Evolutionary conservation across 208 protist species (phyloP).

Genomic region (Borovskyia barvae): DNA sequence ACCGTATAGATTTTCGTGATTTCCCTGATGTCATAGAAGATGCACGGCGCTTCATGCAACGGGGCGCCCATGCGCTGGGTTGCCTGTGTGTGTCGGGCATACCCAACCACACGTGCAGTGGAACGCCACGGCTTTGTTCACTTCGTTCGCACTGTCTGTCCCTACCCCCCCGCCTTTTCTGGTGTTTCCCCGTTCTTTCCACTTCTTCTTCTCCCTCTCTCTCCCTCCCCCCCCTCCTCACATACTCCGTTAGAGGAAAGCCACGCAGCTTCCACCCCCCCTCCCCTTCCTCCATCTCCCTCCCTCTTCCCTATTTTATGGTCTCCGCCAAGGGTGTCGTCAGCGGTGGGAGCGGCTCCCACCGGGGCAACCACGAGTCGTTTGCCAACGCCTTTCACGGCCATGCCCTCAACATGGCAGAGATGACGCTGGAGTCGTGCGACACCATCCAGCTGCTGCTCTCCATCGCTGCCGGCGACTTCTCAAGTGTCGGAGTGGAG

Average conservation of each 20-base stretch:
- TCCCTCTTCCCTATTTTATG: no score
- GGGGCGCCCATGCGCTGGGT: no score
- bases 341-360: no score
- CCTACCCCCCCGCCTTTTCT: neutral
- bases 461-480: conserved; percentile 11
- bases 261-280: neutral
- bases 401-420: neutral
- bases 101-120: no score
- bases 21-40: no score
- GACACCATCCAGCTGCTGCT: conserved; percentile 16
- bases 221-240: neutral
- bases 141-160: no score
- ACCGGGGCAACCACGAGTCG: conserved; percentile 7
- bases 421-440: conserved; percentile 2
- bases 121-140: no score
- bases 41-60: no score
- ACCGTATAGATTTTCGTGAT: no score
- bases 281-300: neutral
- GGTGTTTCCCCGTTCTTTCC: neutral
- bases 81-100: no score
- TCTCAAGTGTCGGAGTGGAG: conserved; percentile 10
- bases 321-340: no score
- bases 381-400: neutral
- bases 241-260: no score
- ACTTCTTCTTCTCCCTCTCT: neutral